Conservation (phyloP, 352 stramenopile species). For the Pythium angustatum region DNA sequence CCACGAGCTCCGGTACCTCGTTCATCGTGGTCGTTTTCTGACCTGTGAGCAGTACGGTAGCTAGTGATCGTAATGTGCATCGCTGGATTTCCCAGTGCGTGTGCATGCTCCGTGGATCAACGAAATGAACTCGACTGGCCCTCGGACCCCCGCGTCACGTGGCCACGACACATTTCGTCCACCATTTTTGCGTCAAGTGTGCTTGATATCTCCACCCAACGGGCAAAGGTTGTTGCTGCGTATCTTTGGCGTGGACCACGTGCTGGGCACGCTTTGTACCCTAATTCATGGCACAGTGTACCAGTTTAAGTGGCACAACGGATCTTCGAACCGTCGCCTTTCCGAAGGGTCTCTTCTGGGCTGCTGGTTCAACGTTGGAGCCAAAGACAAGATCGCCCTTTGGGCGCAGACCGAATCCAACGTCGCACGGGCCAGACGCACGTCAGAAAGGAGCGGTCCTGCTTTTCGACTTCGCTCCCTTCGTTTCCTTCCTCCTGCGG, state of each 20-base stretch:
- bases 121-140: too few species aligned
- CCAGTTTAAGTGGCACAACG: conserved; percentile 12
- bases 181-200: too few species aligned
- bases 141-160: too few species aligned
- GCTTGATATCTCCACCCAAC: too few species aligned
- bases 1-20: too few species aligned
- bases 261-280: neutral
- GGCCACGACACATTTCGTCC: too few species aligned
- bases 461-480: neutral
- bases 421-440: neutral
- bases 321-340: conserved; percentile 24
- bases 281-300: conserved; percentile 7
- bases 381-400: conserved; percentile 28
- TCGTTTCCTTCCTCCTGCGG: neutral
- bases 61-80: too few species aligned
- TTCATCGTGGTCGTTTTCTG: too few species aligned
- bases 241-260: conserved; percentile 25
- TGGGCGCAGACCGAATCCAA: neutral
- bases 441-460: neutral
- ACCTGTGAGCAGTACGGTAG: too few species aligned
- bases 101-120: too few species aligned
- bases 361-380: conserved; percentile 15
- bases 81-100: too few species aligned
- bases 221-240: too few species aligned
- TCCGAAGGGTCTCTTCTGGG: conserved; percentile 1